phyloP scores from a whole-genome alignment of 495 filamentous ascomycete species.

The Lasiosphaeria hispida region DNA sequence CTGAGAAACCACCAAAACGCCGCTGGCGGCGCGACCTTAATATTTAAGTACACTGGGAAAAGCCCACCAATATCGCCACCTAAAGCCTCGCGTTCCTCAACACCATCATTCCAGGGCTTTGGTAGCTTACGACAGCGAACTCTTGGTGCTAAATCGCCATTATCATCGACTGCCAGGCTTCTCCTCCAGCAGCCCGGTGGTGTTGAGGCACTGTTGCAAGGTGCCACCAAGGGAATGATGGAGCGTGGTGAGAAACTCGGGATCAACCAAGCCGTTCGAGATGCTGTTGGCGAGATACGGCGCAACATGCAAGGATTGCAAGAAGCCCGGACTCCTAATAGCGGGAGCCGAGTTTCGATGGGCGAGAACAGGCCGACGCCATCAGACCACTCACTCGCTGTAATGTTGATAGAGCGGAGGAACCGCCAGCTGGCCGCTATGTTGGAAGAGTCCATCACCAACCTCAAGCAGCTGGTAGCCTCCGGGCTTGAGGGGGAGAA shows the following conservation, averaged over 20 bases:
- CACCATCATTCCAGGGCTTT: slow-evolving; percentile 32
- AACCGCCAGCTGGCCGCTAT: slow-evolving; percentile 71
- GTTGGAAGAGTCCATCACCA: slow-evolving; percentile 67
- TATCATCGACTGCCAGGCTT: slow-evolving; percentile 52
- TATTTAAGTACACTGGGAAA: slow-evolving; percentile 78
- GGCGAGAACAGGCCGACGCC: slow-evolving; percentile 22
- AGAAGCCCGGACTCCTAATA: slow-evolving; percentile 39
- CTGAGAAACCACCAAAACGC: slow-evolving; percentile 72
- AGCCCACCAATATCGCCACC: slow-evolving; percentile 53
- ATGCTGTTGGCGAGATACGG: slow-evolving; percentile 78
- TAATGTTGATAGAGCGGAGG: slow-evolving; percentile 59
- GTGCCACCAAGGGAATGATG: slow-evolving; percentile 80
- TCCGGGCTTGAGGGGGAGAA: slow-evolving; percentile 37
- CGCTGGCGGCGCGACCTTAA: slow-evolving; percentile 68
- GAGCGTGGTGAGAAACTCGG: slow-evolving; percentile 82
- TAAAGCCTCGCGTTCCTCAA: slow-evolving; percentile 32
- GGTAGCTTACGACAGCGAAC: slow-evolving; percentile 33
- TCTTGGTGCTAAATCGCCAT: slow-evolving; percentile 44
- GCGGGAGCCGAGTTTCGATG: slow-evolving; percentile 28
- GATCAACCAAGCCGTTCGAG: slow-evolving; percentile 84
- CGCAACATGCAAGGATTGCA: slow-evolving; percentile 46
- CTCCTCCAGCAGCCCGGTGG: slow-evolving; percentile 60
- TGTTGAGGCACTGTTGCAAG: slow-evolving; percentile 77
- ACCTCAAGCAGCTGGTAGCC: slow-evolving; percentile 55
- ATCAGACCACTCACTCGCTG: slow-evolving; percentile 28